Percentiles rank a stretch among this genome's conserved stretches.
phyloP scores from a whole-genome alignment of 148 eudicot genomes.

The Cornus florida region DNA sequence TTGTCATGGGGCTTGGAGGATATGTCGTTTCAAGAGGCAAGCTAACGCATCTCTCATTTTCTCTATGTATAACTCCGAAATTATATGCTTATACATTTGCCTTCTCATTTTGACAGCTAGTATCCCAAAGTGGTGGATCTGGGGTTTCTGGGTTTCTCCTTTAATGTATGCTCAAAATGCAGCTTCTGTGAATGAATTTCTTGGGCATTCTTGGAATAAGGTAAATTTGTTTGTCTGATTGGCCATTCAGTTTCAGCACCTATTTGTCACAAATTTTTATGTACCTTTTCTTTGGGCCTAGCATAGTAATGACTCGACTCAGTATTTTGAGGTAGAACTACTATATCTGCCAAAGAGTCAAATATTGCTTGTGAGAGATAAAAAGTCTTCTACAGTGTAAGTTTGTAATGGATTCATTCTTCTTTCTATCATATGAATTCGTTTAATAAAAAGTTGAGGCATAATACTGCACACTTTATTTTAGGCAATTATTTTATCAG shows the following conservation, averaged over 20 bases:
- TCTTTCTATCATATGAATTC: no score
- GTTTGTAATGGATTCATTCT: not conserved
- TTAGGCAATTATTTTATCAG: no score
- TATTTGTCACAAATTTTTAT: not conserved
- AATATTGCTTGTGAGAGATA: not conserved
- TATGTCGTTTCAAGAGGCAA: constrained; percentile 89
- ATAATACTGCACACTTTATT: no score
- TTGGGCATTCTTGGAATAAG: constrained; percentile 96
- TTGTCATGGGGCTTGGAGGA: constrained; percentile 99
- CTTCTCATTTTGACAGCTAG: constrained; percentile 54
- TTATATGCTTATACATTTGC: not conserved
- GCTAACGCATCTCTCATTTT: not conserved
- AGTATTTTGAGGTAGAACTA: not conserved
- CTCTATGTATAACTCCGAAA: not conserved
- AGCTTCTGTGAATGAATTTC: constrained; percentile 90
- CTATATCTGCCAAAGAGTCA: not conserved
- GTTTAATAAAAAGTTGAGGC: no score
- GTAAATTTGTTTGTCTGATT: constrained; percentile 31
- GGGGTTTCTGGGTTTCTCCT: constrained; percentile 99
- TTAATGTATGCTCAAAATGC: constrained; percentile 95
- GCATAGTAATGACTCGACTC: not conserved
- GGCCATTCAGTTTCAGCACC: not conserved
- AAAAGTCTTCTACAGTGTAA: not conserved
- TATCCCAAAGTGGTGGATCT: constrained; percentile 87
- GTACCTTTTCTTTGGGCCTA: not conserved